Base-by-base conservation (phyloP, 208 protist genomes). In the Angomonas ambiguus region DNA sequence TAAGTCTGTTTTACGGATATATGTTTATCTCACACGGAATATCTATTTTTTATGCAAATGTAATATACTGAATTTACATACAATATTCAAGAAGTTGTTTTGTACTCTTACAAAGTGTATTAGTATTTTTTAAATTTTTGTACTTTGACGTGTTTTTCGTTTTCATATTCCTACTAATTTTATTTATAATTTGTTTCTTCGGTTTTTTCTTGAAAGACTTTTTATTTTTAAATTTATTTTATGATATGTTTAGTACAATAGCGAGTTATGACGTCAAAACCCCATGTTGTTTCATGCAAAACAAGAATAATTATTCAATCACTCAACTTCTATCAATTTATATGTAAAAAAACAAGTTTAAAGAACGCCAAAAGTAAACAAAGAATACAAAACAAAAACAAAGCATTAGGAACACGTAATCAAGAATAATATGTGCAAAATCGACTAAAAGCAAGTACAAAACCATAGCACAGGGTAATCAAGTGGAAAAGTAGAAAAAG, bases 221-320 rank as follows among this genome's bases (percentile, higher is more conserved):
- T 86, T 76, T 91, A 77, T 91, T 91, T 93, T 87, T 93, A 77
- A 84, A 80, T 71, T 63, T 93, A 66, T 93, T 85, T 87, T 93
- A 88, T 77, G 83, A 93, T 78, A 80, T 93, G 59, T 90, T 87
- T 80, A 71, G 20, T 42, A 35, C 49, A 67, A 67, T 89, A 67
- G 69, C 80, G 49, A 79, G 66, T 77, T 93, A 84, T 77, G 87
- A 90, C 77, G 51, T 87, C 61, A 28, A 45, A 42, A 76, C 28
- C 69, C 79, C 67, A 80, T 51, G 31, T 61, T 56, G 56, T 88
- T 86, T 71, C 87, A 85, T 75, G 63, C 69, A 63, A 57, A 83
- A 63, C 75, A 80, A 31, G 38, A 70, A 83, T 56, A 67, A 84
- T 67, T 93, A 81, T 85, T 88, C 73, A 78, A 67, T 93, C 48